These are phyloP conservation scores for Porogramme epimiltina DNA, from an alignment of 1,284 basidiomycete species.

Conservation along the genomic window DNA sequence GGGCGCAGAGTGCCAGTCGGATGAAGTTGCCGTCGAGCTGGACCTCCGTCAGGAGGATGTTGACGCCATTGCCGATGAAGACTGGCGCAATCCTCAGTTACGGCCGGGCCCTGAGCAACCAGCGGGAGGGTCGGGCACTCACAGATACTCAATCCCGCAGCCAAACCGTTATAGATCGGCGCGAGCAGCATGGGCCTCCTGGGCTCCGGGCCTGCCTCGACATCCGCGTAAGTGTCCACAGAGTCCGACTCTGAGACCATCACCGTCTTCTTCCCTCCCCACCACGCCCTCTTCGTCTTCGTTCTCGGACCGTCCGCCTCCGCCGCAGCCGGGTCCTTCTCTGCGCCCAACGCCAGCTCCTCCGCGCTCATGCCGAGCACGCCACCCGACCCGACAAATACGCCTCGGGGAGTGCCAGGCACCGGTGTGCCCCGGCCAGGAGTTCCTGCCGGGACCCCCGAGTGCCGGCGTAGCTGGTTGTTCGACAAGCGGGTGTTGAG, in stretches of 20 bases:
- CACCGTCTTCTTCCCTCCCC: slow-evolving; percentile 35
- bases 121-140: slow-evolving; percentile 11
- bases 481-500: slow-evolving; percentile 27
- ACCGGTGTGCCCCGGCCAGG: slow-evolving; percentile 14
- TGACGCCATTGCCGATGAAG: slow-evolving; percentile 41
- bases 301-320: slow-evolving; percentile 22
- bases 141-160: slow-evolving; percentile 40
- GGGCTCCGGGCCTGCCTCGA: slow-evolving; percentile 33
- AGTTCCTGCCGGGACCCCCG: slow-evolving; percentile 12
- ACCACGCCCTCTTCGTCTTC: slow-evolving; percentile 38
- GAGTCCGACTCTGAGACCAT: slow-evolving; percentile 25
- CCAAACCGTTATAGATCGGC: slow-evolving; percentile 48
- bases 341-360: slow-evolving; percentile 30
- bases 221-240: slow-evolving; percentile 25
- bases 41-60: slow-evolving; percentile 45
- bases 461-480: slow-evolving; percentile 20
- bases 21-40: slow-evolving; percentile 45
- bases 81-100: slow-evolving; percentile 28
- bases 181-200: slow-evolving; percentile 44
- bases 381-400: slow-evolving; percentile 21
- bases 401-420: slow-evolving; percentile 33
- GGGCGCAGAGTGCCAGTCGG: slow-evolving; percentile 44
- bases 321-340: slow-evolving; percentile 34
- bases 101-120: too few species aligned
- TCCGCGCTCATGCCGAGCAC: slow-evolving; percentile 24